Base-by-base conservation (phyloP, 441 rosid species). In the Mallotus japonicus region DNA sequence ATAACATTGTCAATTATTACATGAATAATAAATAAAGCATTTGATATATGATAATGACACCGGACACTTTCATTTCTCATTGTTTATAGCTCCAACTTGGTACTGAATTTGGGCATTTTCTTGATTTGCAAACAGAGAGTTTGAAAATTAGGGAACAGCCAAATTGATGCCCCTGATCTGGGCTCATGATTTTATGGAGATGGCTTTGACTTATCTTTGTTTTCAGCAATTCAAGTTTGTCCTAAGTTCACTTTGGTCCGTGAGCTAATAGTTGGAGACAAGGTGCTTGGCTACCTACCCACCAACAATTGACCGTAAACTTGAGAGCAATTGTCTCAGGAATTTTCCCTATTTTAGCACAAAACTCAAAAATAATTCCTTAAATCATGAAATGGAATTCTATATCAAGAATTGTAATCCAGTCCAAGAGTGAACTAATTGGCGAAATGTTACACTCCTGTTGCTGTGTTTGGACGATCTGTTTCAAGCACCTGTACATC, bases 201-300 rank as follows among this genome's bases (percentile, higher is more conserved):
- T 44, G 71, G 65, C 37, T 54, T 72, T 72, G 61, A 72, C 67
- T 62, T 37, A 5, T 19, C 6, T 20, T 37, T 22, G 12, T 20
- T 32, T 47, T 17, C 49, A 1, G 32, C 32, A 28, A 62, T 47
- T 47, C n/a, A 10, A 44, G 22, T 40, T 73, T 64, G 54, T 73
- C 60, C 37, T 17, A 1, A 7, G 6, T 40, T 55, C 46, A 46
- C 37, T 50, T 76, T 54, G 79, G 74, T 76, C 83, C 69, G 64
- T 73, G 75, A 76, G 65, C 65, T 57, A 60, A 67, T 63, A 46
- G 54, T 2, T 65, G 19, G 72, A 63, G 59, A 37, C 32, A 50
- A 56, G 32, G 47, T 56, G 50, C 17, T 73, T n/a, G 69, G 75
- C 17, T 14, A 53, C 24, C 53, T 20, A 34, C 24, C 53, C 13